Conservation (phyloP, 768 basidiomycete species). For the Cubamyces lactineus region DNA sequence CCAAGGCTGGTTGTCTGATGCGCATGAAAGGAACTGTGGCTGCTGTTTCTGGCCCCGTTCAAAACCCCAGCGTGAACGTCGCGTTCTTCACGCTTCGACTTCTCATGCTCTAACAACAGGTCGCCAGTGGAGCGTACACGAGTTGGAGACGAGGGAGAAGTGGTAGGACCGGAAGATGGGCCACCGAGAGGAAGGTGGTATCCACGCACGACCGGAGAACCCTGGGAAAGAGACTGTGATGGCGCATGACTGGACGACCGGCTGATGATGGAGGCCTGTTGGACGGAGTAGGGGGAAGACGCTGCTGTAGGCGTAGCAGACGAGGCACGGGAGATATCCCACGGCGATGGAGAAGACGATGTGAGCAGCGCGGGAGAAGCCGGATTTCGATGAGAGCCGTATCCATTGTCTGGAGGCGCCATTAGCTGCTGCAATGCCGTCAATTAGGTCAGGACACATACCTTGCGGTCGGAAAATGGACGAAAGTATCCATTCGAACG, state of each 20-base stretch:
- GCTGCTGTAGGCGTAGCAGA: slow-evolving; percentile 55
- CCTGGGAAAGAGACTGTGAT: slow-evolving; percentile 22
- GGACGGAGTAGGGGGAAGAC: slow-evolving; percentile 40
- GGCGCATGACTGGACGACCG: slow-evolving; percentile 32
- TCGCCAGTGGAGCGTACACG: slow-evolving; percentile 62
- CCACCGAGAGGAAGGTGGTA: slow-evolving; percentile 13
- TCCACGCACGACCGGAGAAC: slow-evolving; percentile 11
- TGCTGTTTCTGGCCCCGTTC: slow-evolving; percentile 13
- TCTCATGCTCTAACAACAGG: slow-evolving; percentile 44
- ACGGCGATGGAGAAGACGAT: slow-evolving; percentile 46
- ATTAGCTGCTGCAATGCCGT: no score
- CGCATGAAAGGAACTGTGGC: slow-evolving; percentile 19
- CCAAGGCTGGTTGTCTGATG: slow-evolving; percentile 9
- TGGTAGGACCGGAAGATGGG: slow-evolving; percentile 29
- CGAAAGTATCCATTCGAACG: slow-evolving; percentile 73
- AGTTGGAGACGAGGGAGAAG: slow-evolving; percentile 50
- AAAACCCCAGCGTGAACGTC: slow-evolving; percentile 16
- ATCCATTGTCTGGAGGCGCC: slow-evolving; percentile 8
- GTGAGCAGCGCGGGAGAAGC: slow-evolving; percentile 65
- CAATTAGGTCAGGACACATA: slow-evolving; percentile 22
- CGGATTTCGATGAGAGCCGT: slow-evolving; percentile 61
- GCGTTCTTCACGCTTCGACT: slow-evolving; percentile 29
- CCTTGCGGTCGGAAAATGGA: slow-evolving; percentile 19
- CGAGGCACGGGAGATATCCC: slow-evolving; percentile 53
- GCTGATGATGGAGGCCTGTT: slow-evolving; percentile 33